Conservation (phyloP, 2,329 filamentous ascomycete genomes). For the Colletotrichum ledebouriae region DNA sequence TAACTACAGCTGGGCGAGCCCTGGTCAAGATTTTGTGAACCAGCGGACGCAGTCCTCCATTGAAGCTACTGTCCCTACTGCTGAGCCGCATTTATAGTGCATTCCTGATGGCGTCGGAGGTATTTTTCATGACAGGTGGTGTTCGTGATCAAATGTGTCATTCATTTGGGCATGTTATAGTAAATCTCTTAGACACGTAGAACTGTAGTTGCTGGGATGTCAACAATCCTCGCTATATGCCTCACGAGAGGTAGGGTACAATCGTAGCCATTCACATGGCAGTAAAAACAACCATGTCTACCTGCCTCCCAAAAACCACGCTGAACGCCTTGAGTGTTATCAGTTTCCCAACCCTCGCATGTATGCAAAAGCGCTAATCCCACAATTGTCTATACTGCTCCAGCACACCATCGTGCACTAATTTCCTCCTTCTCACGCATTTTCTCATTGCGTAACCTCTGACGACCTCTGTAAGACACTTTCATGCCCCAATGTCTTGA, state of each 20-base stretch:
- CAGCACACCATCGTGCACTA: background rate
- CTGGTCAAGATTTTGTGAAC: constrained; percentile 61
- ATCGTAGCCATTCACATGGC: constrained; percentile 32
- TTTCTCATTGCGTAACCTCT: constrained; percentile 51
- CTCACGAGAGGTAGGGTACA: constrained; percentile 35
- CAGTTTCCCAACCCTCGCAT: constrained; percentile 31
- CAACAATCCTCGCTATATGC: constrained; percentile 11
- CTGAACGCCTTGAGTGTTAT: constrained; percentile 36
- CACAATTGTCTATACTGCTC: background rate
- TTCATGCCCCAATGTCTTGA: constrained; percentile 60
- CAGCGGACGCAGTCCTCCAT: constrained; percentile 29
- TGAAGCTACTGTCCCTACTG: constrained; percentile 32
- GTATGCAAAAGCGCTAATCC: constrained; percentile 37
- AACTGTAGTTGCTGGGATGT: constrained; percentile 10
- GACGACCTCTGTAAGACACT: constrained; percentile 52
- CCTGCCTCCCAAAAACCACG: constrained; percentile 27
- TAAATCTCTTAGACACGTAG: constrained; percentile 19
- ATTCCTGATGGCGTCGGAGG: background rate
- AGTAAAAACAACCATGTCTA: constrained; percentile 26
- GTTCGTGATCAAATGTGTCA: background rate
- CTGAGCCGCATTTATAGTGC: constrained; percentile 24
- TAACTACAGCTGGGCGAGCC: constrained; percentile 75
- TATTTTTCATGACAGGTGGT: too few relatives aligned
- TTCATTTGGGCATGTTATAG: background rate
- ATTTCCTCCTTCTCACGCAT: constrained; percentile 1